Base-by-base conservation (phyloP, 2,329 filamentous ascomycete species). In the Pestalotiopsis sp. region DNA sequence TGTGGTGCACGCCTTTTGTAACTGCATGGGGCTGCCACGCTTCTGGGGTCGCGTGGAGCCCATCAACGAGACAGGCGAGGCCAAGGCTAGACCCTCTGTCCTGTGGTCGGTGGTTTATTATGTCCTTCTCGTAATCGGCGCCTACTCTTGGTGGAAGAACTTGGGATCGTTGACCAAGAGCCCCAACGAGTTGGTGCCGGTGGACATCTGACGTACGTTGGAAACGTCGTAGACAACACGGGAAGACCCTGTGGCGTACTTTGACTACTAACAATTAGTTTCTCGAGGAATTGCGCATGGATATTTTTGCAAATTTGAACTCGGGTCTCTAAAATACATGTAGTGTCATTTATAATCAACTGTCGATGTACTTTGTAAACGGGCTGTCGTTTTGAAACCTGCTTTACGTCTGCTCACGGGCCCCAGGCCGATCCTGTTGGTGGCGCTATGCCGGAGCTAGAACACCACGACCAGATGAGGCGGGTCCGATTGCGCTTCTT, bases 21-120 rank as follows among this genome's bases (percentile, higher is more conserved):
- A 99, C 78, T 92, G 89, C 83, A 93, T 95, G 87, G 96, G 96
- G 7, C 83, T 98, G 64, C 96, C 96, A 25, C 88, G 94, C 6
- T 82, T 98, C 69, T 97, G 93, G 90, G 95, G 96, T 0, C 84
- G 88, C 9, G 89, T 98, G 3, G 88, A 91, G 74, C 87, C 83
- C 64, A n/a, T 74, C 68, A 41, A 74, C 61, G 73, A 56, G 72
- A 65, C 38, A 74, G 73, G 13, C 58, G 56, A 67, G 72, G 58
- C 68, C 75, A 74, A 71, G 20, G 70, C 68, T 63, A 39, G 70
- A 70, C 52, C 76, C 85, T 74, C 81, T 80, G 25, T 75, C 87
- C 38, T 78, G 52, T 97, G 93, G 93, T 95, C 93, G 0, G 80
- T 92, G 3, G 84, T 87, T 1, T 98, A 98, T 78, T 98, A 98